Percentiles rank a stretch among this genome's conserved stretches.
Evolutionary conservation across 805 yeast species (phyloP).

Genomic region (Danielia oregonensis): DNA sequence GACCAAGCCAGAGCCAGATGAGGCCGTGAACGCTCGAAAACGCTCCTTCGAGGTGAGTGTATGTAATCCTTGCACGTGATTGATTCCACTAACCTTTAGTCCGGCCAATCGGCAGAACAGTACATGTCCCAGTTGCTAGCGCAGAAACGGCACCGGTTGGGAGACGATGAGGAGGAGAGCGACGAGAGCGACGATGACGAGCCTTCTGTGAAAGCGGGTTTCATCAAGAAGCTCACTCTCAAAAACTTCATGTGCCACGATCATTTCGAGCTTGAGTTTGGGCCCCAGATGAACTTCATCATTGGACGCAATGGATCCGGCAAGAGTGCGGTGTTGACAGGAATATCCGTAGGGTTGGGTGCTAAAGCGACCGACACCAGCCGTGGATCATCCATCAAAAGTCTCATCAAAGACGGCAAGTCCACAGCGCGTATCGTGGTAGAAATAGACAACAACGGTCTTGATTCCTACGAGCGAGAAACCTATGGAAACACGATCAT

Average conservation of each 20-base stretch:
- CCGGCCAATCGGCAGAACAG: conserved; percentile 17
- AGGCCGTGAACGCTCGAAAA: not conserved
- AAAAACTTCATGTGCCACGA: conserved; percentile 89
- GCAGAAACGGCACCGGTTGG: conserved; percentile 10
- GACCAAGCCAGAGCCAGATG: too few relatives aligned
- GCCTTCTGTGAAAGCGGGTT: conserved; percentile 53
- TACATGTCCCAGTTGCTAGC: conserved; percentile 17
- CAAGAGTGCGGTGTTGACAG: conserved; percentile 83
- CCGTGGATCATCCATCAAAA: conserved; percentile 70
- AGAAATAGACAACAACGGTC: conserved; percentile 59
- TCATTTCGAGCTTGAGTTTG: conserved; percentile 68
- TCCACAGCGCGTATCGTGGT: conserved; percentile 65
- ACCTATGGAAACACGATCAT: conserved; percentile 66
- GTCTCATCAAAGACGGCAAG: conserved; percentile 74
- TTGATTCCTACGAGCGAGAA: conserved; percentile 60
- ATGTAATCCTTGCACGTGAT: not conserved
- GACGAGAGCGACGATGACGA: conserved; percentile 12
- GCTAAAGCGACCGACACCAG: conserved; percentile 85
- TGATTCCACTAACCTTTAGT: conserved; percentile 3
- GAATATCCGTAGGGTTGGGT: conserved; percentile 82
- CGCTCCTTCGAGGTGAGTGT: not conserved
- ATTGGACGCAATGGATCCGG: conserved; percentile 93
- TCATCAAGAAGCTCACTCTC: conserved; percentile 58
- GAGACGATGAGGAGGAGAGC: conserved; percentile 12
- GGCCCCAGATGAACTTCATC: conserved; percentile 79